Percentiles rank a stretch among this genome's conserved stretches.
phyloP scores from a whole-genome alignment of 768 basidiomycete genomes.

The Podaxis carcinomalis region DNA sequence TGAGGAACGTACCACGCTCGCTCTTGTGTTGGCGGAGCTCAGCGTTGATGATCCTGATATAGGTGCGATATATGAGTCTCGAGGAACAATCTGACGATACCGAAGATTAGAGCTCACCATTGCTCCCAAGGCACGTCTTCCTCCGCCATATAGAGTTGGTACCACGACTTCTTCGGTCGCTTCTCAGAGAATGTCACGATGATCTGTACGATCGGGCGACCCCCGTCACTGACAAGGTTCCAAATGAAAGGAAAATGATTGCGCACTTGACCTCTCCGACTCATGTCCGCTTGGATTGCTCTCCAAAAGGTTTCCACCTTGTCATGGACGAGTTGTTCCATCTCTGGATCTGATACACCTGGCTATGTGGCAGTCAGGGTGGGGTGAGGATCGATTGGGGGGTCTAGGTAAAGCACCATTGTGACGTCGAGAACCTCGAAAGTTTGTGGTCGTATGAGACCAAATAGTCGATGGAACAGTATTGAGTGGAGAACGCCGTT shows the following conservation, averaged over 20 bases:
- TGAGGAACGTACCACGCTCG: slow-evolving; percentile 45
- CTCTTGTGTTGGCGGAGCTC: slow-evolving; percentile 70
- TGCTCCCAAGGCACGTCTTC: slow-evolving; percentile 88
- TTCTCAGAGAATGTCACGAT: slow-evolving; percentile 74
- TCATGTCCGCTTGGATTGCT: slow-evolving; percentile 58
- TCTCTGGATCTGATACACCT: slow-evolving; percentile 69
- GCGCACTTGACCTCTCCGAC: slow-evolving; percentile 67
- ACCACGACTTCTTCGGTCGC: slow-evolving; percentile 75
- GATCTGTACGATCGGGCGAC: slow-evolving; percentile 38
- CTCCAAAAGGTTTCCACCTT: slow-evolving; percentile 81
- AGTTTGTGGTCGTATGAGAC: slow-evolving; percentile 68
- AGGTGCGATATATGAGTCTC: background rate
- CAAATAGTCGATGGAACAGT: slow-evolving; percentile 80
- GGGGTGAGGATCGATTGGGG: background rate
- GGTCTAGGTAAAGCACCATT: slow-evolving; percentile 43
- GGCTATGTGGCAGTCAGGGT: slow-evolving; percentile 41
- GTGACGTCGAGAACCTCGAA: slow-evolving; percentile 83
- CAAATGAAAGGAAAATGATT: background rate
- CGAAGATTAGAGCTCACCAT: slow-evolving; percentile 42
- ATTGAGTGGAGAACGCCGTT: slow-evolving; percentile 77
- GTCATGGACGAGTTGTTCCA: slow-evolving; percentile 66
- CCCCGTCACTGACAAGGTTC: background rate
- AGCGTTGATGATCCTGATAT: slow-evolving; percentile 68
- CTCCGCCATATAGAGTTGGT: slow-evolving; percentile 63
- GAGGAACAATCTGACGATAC: background rate